phyloP scores from a whole-genome alignment of 345 rosid species.

The Brassica cretica region DNA sequence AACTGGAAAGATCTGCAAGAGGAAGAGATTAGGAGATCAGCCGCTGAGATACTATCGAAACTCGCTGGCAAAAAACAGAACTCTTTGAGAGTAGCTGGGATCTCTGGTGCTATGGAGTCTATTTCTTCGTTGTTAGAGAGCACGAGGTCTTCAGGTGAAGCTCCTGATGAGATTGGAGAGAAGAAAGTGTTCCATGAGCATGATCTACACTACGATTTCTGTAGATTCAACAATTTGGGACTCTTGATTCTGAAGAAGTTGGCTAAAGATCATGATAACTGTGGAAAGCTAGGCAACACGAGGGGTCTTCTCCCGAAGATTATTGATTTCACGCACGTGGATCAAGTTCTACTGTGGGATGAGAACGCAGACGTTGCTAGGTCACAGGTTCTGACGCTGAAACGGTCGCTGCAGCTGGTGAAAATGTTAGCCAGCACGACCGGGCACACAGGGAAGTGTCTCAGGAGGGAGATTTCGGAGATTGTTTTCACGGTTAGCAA shows the following conservation, averaged over 20 bases:
- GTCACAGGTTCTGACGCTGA: slow-evolving; percentile 64
- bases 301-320: slow-evolving; percentile 87
- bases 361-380: slow-evolving; percentile 36
- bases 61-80: slow-evolving; percentile 78
- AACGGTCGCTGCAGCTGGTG: slow-evolving; percentile 76
- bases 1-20: slow-evolving; percentile 90
- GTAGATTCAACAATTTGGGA: slow-evolving; percentile 78
- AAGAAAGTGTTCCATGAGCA: slow-evolving; percentile 47
- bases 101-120: slow-evolving; percentile 93
- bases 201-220: slow-evolving; percentile 57
- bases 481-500: slow-evolving; percentile 82
- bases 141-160: slow-evolving; percentile 44
- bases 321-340: slow-evolving; percentile 71
- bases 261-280: slow-evolving; percentile 83
- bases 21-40: slow-evolving; percentile 75
- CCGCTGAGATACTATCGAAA: slow-evolving; percentile 72
- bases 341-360: slow-evolving; percentile 55
- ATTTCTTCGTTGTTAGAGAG: slow-evolving; percentile 77
- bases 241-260: slow-evolving; percentile 78
- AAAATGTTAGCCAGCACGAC: slow-evolving; percentile 80
- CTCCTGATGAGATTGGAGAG: slow-evolving; percentile 78
- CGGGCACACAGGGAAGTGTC: slow-evolving; percentile 67
- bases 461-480: slow-evolving; percentile 82
- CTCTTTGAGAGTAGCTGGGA: slow-evolving; percentile 75
- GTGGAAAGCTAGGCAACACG: slow-evolving; percentile 89